Percentiles rank a stretch among this genome's conserved stretches.
phyloP scores from a whole-genome alignment of 192 early-diverging fungal species.

The Diversispora eburnea region DNA sequence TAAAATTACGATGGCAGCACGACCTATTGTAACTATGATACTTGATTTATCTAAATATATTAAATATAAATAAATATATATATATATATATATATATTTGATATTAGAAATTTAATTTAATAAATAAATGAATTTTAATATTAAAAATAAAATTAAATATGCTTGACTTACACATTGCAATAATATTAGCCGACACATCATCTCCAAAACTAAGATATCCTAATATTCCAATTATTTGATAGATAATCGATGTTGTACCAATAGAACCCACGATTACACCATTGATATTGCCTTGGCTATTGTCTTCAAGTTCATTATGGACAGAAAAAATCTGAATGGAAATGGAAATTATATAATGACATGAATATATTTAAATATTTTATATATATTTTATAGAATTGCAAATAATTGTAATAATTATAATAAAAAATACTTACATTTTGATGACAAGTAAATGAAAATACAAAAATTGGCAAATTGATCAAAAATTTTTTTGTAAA shows the following conservation, averaged over 20 bases:
- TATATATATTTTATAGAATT: not conserved
- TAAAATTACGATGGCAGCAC: conserved; percentile 82
- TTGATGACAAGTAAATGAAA: conserved; percentile 99
- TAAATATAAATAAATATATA: not conserved
- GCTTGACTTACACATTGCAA: conserved; percentile 66
- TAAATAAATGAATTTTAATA: not conserved
- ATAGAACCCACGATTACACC: conserved; percentile 73
- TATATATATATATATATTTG: not conserved
- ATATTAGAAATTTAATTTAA: not conserved
- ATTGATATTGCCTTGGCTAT: conserved; percentile 65
- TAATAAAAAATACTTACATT: conserved; percentile 59
- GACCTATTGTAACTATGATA: conserved; percentile 74
- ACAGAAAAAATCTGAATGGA: conserved; percentile 83
- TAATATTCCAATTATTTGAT: conserved; percentile 80
- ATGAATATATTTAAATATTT: conserved; percentile 25
- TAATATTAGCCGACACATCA: conserved; percentile 76
- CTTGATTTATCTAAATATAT: conserved; percentile 55
- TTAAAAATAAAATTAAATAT: not conserved
- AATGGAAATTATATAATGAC: conserved; percentile 28
- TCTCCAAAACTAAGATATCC: conserved; percentile 94
- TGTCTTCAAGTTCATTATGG: conserved; percentile 91
- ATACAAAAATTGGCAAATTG: conserved; percentile 92
- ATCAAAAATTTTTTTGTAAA: conserved; percentile 65
- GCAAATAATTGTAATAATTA: conserved; percentile 3
- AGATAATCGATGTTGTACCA: conserved; percentile 68